A percentile compares a stretch with the other conserved stretches of the same genome.
phyloP scores from a whole-genome alignment of 2,329 filamentous ascomycete species.

The Colletotrichum limetticola region DNA sequence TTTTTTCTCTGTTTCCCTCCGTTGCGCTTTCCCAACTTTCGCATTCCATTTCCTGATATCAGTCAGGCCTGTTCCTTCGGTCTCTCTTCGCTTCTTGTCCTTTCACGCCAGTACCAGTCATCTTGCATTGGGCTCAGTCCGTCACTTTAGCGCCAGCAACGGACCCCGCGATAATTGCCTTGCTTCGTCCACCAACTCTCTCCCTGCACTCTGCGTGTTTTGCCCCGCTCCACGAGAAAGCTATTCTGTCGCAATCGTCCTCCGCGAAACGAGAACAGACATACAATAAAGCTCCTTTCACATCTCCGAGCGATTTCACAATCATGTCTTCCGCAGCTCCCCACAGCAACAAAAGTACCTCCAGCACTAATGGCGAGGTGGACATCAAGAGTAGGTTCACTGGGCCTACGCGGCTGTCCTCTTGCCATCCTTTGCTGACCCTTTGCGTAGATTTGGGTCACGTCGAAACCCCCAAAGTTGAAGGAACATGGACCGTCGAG shows the following conservation, averaged over 20 bases:
- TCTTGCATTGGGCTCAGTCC: background rate
- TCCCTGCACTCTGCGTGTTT: background rate
- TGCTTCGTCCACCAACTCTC: background rate
- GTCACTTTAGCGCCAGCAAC: conserved; percentile 6
- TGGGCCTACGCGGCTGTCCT: background rate
- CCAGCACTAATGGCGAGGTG: conserved; percentile 17
- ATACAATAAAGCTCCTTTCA: no score
- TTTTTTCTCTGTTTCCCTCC: background rate
- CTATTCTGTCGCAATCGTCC: background rate
- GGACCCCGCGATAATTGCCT: conserved; percentile 12
- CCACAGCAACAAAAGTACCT: conserved; percentile 9
- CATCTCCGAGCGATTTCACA: background rate
- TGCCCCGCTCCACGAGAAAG: background rate
- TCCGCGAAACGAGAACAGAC: background rate
- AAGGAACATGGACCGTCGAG: conserved; percentile 40
- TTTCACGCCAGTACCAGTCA: background rate
- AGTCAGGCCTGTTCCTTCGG: background rate
- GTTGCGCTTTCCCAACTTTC: background rate
- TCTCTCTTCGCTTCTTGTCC: background rate
- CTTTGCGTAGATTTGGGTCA: conserved; percentile 37
- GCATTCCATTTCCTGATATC: background rate
- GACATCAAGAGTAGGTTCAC: conserved; percentile 30
- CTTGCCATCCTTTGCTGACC: background rate
- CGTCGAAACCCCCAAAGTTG: conserved; percentile 37
- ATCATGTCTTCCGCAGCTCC: conserved; percentile 17